Base-by-base conservation (phyloP, 768 basidiomycete species). In the Hygrophorus pudorinus region DNA sequence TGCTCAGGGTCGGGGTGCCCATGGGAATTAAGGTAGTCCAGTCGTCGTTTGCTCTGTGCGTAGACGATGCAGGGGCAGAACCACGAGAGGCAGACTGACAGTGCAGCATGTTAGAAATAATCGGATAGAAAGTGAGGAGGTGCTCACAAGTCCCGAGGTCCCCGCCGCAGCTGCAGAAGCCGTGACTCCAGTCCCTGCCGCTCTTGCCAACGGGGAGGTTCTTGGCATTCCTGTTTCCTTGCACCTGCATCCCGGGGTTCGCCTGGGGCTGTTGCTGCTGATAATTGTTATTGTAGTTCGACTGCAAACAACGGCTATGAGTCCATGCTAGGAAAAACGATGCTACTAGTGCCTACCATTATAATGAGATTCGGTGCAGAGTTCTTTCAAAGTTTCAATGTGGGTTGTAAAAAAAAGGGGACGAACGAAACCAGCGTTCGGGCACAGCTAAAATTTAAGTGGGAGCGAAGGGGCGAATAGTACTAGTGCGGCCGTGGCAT, bases 51-150 rank as follows among this genome's bases (percentile, higher is more conserved):
- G 53, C 64, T 65, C 48, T 63, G 53, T n/a, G 59, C 61, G 44
- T 68, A 65, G 8, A 61, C 51, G 20, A 66, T 52, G 48, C 67
- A 70, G 9, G 70, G 67, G 49, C 56, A 66, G 50, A 53, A 67
- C 44, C 58, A 63, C 2, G 68, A 50, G 29, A 55, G 42, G 21
- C 51, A 48, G 47, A 50, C 62, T 64, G 29, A 32, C 13, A 12
- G 31, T 1, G 49, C 5, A 38, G 31, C 3, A 33, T 6, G 5
- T 17, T 17, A 24, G 17, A 16, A 17, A 9, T 16, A 34, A 14
- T 32, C 13, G n/a, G 21, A 32, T 18, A 34, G 29, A n/a, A 30
- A 30, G 13, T 13, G 30, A 5, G 11, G 14, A 18, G 31, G 34
- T 27, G 47, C 51, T 38, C 48, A 56, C 60, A 60, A 31, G 55